Percentiles rank a stretch among this genome's conserved stretches.
phyloP scores from a whole-genome alignment of 75 land plant species.

The Isoetes taiwanensis region DNA sequence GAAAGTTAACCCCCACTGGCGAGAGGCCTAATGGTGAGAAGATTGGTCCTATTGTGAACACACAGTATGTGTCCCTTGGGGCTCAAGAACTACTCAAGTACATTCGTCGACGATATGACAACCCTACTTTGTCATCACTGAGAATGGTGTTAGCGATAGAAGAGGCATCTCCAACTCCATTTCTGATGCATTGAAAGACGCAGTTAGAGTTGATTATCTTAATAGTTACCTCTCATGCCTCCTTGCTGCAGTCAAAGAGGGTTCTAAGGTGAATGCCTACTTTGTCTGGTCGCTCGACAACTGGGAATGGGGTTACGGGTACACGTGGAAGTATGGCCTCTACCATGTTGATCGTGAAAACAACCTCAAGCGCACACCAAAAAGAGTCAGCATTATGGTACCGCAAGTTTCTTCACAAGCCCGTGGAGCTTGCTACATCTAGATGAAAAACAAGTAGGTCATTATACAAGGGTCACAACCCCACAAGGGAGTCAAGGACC shows the following conservation, averaged over 20 bases:
- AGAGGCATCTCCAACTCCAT: too few species aligned
- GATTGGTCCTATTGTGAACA: neutral
- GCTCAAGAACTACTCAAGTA: slow-evolving; percentile 4
- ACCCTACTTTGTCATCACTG: slow-evolving; percentile 29
- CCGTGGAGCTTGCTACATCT: too few species aligned
- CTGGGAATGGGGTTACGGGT: neutral
- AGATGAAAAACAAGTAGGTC: too few species aligned
- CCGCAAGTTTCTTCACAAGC: neutral
- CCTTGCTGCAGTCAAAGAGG: too few species aligned
- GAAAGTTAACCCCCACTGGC: too few species aligned
- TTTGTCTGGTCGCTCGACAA: neutral
- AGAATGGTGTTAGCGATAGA: slow-evolving; percentile 32
- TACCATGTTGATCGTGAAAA: neutral
- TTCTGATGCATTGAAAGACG: too few species aligned
- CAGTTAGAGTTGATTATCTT: too few species aligned
- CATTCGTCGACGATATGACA: slow-evolving; percentile 14
- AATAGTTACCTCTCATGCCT: too few species aligned
- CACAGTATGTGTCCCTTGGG: slow-evolving; percentile 1
- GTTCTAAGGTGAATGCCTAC: neutral
- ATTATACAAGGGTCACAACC: too few species aligned
- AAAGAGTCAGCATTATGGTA: neutral
- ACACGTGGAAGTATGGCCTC: neutral
- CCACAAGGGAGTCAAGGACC: too few species aligned
- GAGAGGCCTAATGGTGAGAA: too few species aligned
- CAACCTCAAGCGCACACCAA: neutral